Evolutionary conservation across 2,329 filamentous ascomycete species (phyloP), one percentile per base, ranked within the genome.

Genomic region (Fusarium denticulatum): DNA sequence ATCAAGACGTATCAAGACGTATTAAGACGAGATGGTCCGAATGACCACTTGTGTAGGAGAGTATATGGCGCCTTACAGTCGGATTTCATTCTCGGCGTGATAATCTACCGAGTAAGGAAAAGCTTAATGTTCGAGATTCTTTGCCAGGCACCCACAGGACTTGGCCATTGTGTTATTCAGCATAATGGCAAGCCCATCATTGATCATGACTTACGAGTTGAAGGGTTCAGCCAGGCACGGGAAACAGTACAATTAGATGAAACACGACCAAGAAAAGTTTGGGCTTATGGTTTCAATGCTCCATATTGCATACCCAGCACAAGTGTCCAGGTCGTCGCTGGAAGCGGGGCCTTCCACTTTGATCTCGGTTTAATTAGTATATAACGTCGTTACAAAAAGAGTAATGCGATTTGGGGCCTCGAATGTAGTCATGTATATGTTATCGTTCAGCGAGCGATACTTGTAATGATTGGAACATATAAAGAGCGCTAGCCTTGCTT

Each of bases 301-400:
- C 50, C 43, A 50, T 34, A 37, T 69, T 39, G 32, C 32, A 56
- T 30, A 49, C 30, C 20, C 37, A 49, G 32, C n/a, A 64, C 24
- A 57, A 47, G 28, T 28, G 36, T 39, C 45, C 50, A 53, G 45
- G 45, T 37, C 46, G 24, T n/a, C 39, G 58, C 45, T 28, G 40
- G 28, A 63, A 55, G 62, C 30, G 24, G 36, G 34, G 26, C 40
- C 47, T 53, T 57, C n/a, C 8, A 40, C 20, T 37, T 69, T 47
- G 64, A 24, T 24, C 36, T 39, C n/a, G 26, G 20, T 30, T 70
- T 59, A 69, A 65, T 50, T 36, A 65, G 67, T 64, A 59, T 28
- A 69, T 65, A 69, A 69, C 64, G n/a, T 49, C 50, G 36, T 69
- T 47, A 36, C 46, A 70, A 59, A 69, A 69, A 65, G 43, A 65